Base-by-base conservation (phyloP, 192 early-diverging fungal species). In the Chytriomyces sp. region DNA sequence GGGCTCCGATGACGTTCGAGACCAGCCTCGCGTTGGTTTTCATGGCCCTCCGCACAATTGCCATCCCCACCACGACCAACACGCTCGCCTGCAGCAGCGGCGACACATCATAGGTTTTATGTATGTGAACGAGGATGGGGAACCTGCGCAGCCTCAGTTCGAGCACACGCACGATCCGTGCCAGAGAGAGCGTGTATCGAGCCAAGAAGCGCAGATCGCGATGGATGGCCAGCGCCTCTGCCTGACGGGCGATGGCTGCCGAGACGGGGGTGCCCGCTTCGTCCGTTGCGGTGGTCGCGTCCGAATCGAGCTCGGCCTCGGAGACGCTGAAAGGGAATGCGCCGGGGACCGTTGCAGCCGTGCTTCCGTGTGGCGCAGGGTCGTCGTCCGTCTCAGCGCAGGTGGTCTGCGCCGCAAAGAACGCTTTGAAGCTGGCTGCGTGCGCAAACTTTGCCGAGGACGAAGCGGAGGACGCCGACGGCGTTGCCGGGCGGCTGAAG, bases 1-100 rank as follows among this genome's bases (percentile, higher is more conserved):
- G 49, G 5, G 78, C 80, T 25, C 81, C 84, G 22, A 81, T 55
- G 12, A 82, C 41, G 54, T 82, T 80, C 17, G 70, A 73, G 54
- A 81, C 39, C 33, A 86, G 56, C n/a, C 76, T 66, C 30, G 81
- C 76, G 37, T 80, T 59, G 19, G 28, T 65, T 36, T 64, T 76
- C 39, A 63, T 58, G 52, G 80, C 60, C 36, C 77, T 75, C 44
- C 75, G 60, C 19, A 83, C 34, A 4, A 59, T 44, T 40, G 60
- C 74, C 40, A 75, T 8, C 17, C 34, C 70, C 3, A 68, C 74
- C 30, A 75, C 28, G 17, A 57, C 36, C 8, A 57, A 59, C 5
- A 76, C 26, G n/a, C 55, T 59, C 2, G 71, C 74, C 54, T 80
- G 59, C 14, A 70, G 10, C n/a, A 81, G 68, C 6, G 82, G 82